phyloP scores from a whole-genome alignment of 768 basidiomycete species.

The Auricularia heimuer region DNA sequence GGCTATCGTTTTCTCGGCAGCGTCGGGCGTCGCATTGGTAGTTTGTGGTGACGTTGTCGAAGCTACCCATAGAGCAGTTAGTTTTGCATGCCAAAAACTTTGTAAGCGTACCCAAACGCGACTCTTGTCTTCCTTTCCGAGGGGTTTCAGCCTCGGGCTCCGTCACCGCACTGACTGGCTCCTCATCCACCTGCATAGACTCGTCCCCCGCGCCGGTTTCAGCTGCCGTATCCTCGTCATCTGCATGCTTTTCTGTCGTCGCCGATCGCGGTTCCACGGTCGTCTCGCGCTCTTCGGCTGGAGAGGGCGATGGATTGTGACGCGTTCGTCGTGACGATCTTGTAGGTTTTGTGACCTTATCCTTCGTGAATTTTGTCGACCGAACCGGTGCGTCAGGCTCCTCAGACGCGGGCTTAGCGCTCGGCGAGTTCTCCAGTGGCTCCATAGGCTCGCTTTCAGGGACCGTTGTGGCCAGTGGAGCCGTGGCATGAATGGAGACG shows the following conservation, averaged over 20 bases:
- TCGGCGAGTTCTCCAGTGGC: too few species aligned
- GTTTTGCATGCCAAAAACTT: background rate
- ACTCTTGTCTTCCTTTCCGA: background rate
- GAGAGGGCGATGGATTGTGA: background rate
- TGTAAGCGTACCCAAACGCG: background rate
- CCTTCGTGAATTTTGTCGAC: too few species aligned
- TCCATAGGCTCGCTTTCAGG: too few species aligned
- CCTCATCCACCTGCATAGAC: background rate
- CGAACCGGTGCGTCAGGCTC: too few species aligned
- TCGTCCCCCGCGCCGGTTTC: background rate
- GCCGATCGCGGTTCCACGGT: background rate
- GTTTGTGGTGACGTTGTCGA: background rate
- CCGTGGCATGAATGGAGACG: too few species aligned
- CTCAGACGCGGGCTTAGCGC: too few species aligned
- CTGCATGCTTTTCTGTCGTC: background rate
- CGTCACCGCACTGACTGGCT: background rate
- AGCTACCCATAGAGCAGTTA: background rate
- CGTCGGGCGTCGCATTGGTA: too few species aligned
- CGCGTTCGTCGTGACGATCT: background rate
- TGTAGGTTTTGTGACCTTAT: background rate
- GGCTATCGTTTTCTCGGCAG: too few species aligned
- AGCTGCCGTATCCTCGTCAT: background rate
- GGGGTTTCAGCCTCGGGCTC: conserved; percentile 3
- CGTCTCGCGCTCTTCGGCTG: background rate
- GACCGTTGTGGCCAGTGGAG: too few species aligned